Base-by-base conservation (phyloP, 805 yeast genomes). In the Ogataea nonfermentans region DNA sequence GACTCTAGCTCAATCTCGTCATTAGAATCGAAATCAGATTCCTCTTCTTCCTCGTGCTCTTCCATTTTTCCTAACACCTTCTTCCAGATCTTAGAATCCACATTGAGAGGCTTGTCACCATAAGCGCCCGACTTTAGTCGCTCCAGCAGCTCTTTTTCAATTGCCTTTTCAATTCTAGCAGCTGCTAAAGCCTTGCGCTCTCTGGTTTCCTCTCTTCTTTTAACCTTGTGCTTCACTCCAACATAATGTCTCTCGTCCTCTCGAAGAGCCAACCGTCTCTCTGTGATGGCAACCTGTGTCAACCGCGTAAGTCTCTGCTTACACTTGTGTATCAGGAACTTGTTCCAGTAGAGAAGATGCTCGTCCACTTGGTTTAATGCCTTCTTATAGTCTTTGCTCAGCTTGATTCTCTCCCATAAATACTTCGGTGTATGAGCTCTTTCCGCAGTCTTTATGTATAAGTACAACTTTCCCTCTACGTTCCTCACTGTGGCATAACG, bases 121-220 rank as follows among this genome's bases (percentile, higher is more conserved):
- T 93, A 93, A 2, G 98, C 98, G 46, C 99, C 99, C 57, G 91
- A 81, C 79, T 93, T 93, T 58, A 93, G 76, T 65, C 99, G 81
- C 39, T 90, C 96, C 57, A 93, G 73, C 50, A 93, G 74, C 65
- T 93, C 99, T 67, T 88, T 88, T 66, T 93, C 99, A 53, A 93
- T 93, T 10, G 96, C 89, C 67, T 87, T 88, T 62, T 93, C 99
- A 52, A 93, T 87, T 71, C 85, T 86, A 17, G 99, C 99, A 27
- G 99, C 98, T 16, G 87, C 87, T 46, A 93, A 71, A 0, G 99
- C 99, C 68, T 93, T 93, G 64, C 99, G 77, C 67, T 93, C 99
- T 64, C 99, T 78, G 47, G 87, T 84, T 53, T 81, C 81, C 66
- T 93, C 99, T 68, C 97, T 83, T 68, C 96, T 78, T 69, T 84